phyloP scores from a whole-genome alignment of 2,329 filamentous ascomycete species.

The Dactylellina cionopaga region DNA sequence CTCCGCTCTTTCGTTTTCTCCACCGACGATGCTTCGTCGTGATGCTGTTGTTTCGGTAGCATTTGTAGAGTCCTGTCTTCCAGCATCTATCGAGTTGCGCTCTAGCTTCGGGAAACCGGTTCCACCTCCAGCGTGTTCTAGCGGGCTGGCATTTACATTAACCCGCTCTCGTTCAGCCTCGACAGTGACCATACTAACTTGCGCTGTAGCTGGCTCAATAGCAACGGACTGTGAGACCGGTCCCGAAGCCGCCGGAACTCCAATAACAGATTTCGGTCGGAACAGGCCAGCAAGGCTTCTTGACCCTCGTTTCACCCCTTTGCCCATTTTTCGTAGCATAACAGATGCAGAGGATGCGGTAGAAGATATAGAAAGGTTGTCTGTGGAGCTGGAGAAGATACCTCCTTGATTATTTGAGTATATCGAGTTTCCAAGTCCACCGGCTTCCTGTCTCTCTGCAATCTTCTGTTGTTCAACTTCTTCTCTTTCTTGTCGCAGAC shows the following conservation, averaged over 20 bases:
- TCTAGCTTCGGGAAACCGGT: conserved; percentile 87
- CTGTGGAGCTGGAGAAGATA: conserved; percentile 88
- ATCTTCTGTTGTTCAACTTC: conserved; percentile 92
- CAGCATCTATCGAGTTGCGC: conserved; percentile 77
- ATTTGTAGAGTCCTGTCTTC: conserved; percentile 57
- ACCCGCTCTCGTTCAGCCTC: conserved; percentile 89
- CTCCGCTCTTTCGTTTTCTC: conserved; percentile 88
- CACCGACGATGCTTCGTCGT: conserved; percentile 88
- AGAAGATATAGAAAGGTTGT: conserved; percentile 91
- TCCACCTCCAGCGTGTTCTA: conserved; percentile 74
- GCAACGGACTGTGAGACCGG: conserved; percentile 63
- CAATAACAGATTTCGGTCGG: conserved; percentile 89
- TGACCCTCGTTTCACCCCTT: conserved; percentile 94
- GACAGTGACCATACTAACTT: conserved; percentile 93
- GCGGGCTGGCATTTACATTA: conserved; percentile 77
- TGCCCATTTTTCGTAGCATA: conserved; percentile 98
- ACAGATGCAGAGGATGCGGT: conserved; percentile 89
- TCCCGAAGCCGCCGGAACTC: conserved; percentile 76
- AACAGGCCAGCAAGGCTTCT: conserved; percentile 93
- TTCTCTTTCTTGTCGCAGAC: conserved; percentile 63
- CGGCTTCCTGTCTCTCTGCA: conserved; percentile 89
- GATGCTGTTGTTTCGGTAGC: conserved; percentile 64
- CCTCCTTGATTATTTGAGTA: conserved; percentile 81
- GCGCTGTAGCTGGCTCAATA: conserved; percentile 75
- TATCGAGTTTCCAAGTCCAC: conserved; percentile 89